phyloP scores from a whole-genome alignment of 306 rosid species.

The Corylus heterophylla region DNA sequence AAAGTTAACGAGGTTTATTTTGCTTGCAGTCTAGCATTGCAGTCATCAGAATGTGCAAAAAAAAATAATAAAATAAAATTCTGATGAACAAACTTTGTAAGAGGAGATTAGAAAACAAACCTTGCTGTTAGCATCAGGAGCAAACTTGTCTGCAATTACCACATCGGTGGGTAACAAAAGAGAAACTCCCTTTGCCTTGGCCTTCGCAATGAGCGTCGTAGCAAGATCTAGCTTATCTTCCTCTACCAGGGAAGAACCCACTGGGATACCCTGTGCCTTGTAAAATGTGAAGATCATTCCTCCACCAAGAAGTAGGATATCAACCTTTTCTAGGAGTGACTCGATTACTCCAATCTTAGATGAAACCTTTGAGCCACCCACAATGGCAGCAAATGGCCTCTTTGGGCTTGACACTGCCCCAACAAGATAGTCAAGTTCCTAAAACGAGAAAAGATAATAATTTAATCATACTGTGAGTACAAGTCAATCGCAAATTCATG shows the following conservation, averaged over 20 bases:
- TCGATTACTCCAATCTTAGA: slow-evolving; percentile 98
- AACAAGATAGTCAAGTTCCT: slow-evolving; percentile 99
- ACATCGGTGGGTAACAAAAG: slow-evolving; percentile 93
- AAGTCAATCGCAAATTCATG: slow-evolving; percentile 2
- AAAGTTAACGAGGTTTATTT: background rate
- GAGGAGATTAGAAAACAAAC: slow-evolving; percentile 45
- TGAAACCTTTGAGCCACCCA: slow-evolving; percentile 99
- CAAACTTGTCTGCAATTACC: slow-evolving; percentile 91
- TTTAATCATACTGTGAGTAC: slow-evolving; percentile 3
- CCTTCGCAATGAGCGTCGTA: slow-evolving; percentile 75
- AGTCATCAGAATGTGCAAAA: background rate
- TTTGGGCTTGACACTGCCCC: slow-evolving; percentile 97
- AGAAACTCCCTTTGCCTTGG: slow-evolving; percentile 94
- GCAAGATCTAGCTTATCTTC: slow-evolving; percentile 94
- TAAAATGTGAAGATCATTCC: slow-evolving; percentile 99
- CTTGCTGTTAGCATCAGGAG: slow-evolving; percentile 99
- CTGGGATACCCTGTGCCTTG: slow-evolving; percentile 97
- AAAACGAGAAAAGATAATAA: slow-evolving; percentile 23
- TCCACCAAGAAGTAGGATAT: slow-evolving; percentile 92
- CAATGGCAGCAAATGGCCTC: slow-evolving; percentile 99
- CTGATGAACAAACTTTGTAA: slow-evolving; percentile 17
- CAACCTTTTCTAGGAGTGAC: slow-evolving; percentile 85
- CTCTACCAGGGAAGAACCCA: slow-evolving; percentile 97
- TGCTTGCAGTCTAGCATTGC: background rate
- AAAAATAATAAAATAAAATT: background rate